These are phyloP conservation scores for Pseudotsuga menziesii DNA, from an alignment of 75 land plant species.

Conservation along the genomic window DNA sequence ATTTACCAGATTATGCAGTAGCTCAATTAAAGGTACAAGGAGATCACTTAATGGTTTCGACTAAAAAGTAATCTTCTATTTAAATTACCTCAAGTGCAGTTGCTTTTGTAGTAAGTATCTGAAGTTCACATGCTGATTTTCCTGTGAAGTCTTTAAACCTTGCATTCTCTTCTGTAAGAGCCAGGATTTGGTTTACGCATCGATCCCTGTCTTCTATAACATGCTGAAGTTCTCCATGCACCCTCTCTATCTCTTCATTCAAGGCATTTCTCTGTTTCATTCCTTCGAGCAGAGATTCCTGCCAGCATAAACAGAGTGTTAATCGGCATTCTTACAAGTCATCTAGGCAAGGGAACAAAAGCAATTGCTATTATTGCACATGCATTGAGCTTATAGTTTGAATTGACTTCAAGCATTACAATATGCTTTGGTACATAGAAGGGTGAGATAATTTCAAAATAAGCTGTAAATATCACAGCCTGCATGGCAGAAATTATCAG, in stretches of 20 bases:
- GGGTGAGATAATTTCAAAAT: not conserved
- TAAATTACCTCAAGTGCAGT: slow-evolving; percentile 28
- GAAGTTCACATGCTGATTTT: slow-evolving; percentile 25
- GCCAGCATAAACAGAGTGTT: not conserved
- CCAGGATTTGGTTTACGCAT: slow-evolving; percentile 13
- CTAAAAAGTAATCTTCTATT: too few relatives aligned
- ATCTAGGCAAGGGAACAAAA: not conserved
- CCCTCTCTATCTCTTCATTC: slow-evolving; percentile 15
- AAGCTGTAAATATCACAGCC: not conserved
- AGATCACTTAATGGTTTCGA: not conserved
- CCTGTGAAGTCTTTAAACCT: slow-evolving; percentile 25
- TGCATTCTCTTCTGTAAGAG: slow-evolving; percentile 21
- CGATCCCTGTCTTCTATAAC: slow-evolving; percentile 19
- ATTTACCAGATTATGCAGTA: not conserved
- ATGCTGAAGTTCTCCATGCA: slow-evolving; percentile 20
- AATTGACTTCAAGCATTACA: not conserved
- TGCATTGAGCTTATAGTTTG: not conserved
- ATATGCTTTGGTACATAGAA: not conserved
- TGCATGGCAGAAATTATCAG: too few relatives aligned
- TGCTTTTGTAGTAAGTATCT: slow-evolving; percentile 26
- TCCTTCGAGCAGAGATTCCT: slow-evolving; percentile 20
- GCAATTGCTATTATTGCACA: not conserved
- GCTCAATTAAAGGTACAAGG: not conserved
- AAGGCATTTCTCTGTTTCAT: slow-evolving; percentile 8
- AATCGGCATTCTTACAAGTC: not conserved